phyloP scores from a whole-genome alignment of 805 yeast species.

The Kodamaea sagamina region DNA sequence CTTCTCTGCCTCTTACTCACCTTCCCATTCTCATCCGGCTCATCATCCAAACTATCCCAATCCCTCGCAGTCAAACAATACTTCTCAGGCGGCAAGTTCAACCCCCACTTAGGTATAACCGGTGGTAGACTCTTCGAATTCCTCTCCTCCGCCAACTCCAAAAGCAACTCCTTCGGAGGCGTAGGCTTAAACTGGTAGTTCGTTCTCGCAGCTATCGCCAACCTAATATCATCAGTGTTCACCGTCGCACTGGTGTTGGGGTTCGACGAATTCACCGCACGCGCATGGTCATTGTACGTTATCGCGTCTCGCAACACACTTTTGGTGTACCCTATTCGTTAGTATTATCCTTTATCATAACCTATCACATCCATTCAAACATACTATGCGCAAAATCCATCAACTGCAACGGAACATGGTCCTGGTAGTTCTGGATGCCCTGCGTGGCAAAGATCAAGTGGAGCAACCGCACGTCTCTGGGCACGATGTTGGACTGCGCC shows the following conservation, averaged over 20 bases:
- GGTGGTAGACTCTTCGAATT: conserved; percentile 89
- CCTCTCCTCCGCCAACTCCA: conserved; percentile 90
- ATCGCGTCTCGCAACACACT: conserved; percentile 88
- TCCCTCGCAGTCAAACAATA: conserved; percentile 86
- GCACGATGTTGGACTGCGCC: conserved; percentile 42
- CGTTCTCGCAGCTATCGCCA: conserved; percentile 93
- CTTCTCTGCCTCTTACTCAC: conserved; percentile 7
- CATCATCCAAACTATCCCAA: conserved; percentile 51
- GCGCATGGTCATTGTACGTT: conserved; percentile 81
- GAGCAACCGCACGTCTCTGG: conserved; percentile 87
- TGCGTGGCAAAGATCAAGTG: conserved; percentile 92
- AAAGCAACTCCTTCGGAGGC: conserved; percentile 87
- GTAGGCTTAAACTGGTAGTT: conserved; percentile 93
- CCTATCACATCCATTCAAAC: conserved; percentile 22
- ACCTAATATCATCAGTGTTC: conserved; percentile 84
- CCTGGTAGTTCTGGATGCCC: conserved; percentile 88
- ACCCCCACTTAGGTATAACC: conserved; percentile 87
- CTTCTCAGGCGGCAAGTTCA: conserved; percentile 95
- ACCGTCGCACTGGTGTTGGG: conserved; percentile 52
- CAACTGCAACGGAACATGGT: conserved; percentile 90
- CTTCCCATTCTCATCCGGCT: conserved; percentile 16
- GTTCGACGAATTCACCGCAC: conserved; percentile 33
- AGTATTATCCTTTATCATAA: conserved; percentile 1
- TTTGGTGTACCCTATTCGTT: conserved; percentile 63
- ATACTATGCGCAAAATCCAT: conserved; percentile 91